Base-by-base conservation (phyloP, 805 yeast genomes). In the Starmerella vitae region DNA sequence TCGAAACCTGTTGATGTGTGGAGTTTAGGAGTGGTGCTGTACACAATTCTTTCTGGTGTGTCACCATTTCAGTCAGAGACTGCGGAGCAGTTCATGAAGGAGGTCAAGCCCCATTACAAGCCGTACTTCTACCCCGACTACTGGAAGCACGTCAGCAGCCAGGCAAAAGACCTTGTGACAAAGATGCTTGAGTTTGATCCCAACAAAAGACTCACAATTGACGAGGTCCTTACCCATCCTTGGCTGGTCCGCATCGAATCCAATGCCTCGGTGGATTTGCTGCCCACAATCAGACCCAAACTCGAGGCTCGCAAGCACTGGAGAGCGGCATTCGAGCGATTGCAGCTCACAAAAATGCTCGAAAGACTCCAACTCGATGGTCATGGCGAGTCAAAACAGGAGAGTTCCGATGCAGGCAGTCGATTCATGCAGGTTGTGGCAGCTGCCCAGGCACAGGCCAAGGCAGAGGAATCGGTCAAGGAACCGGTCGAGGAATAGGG, bases 1-100 rank as follows among this genome's bases (percentile, higher is more conserved):
- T 94, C 95, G 29, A 83, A 81, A 53, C 88, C 95, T 1, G 88
- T 95, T 61, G 98, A 88, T 58, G 72, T 88, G 39, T 88, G 98
- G 98, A 80, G 94, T 1, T 56, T 88, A 29, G 98, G 98, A 26
- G 93, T 88, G 7, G 83, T 88, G 33, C 74, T 94, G 0, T 91
- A 84, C 59, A 86, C 96, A 0, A 62, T 86, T 33, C 66, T 88
- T 33, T 84, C 91, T 50, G 98, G 98, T 0, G 84, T 85, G 56
- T 78, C 93, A 5, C 95, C 97, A 3, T 84, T 88, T 59, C 64
- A 86, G 36, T 74, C 94, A 0, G 95, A 86, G 54, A 77, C 73
- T 34, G 83, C 80, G 1, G 71, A 68, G 39, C 93, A 81, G 39
- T 88, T 91, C 55, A 61, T 88, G 34, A 72, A 71, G 32, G 97